Evolutionary conservation across 805 yeast genomes (phyloP), one percentile per base, ranked within the genome.

Genomic region (Nakazawaea holstii): DNA sequence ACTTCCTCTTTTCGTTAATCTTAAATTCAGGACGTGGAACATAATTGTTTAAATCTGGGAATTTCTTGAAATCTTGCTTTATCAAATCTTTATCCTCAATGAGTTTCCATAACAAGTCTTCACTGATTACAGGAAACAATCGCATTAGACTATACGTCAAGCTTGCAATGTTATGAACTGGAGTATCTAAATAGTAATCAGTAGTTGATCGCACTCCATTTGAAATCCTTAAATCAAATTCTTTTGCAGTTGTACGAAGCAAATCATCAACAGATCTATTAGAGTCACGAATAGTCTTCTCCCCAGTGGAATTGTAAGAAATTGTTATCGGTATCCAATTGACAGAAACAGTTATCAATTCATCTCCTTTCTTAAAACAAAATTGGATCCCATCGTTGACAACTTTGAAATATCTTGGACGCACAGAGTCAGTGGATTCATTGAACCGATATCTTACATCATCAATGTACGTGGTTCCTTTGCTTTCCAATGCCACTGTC

Each of bases 391-490:
- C 31, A 14, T 30, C 30, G 9, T 27, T 17, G 7, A 2, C 8
- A n/a, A 47, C 29, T 8, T 41, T 20, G 24, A 48, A 43, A 5
- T 3, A 7, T 27, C 41, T 38, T 17, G 50, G 50, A 33, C 40
- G 15, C 29, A 40, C 37, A 6, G 43, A 9, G 13, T 47, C 49
- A 7, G 33, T 31, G 10, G 20, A 17, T 7, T 36, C 40, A 28
- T 47, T 41, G 8, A 29, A 11, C 13, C 46, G 13, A 30, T 43
- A 48, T 26, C 43, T 31, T 7, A 35, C 37, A 8, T 35, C 14
- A 20, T 48, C 33, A 14, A 48, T 42, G 14, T 43, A 48, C 8
- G 50, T 48, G 17, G 41, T 29, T 7, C 46, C 46, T n/a, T 30
- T 40, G 17, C 50, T 48, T 15, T 43, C 44, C n/a, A 48, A 28